phyloP scores from a whole-genome alignment of 129 eudicot species.

The Saposhnikovia divaricata region DNA sequence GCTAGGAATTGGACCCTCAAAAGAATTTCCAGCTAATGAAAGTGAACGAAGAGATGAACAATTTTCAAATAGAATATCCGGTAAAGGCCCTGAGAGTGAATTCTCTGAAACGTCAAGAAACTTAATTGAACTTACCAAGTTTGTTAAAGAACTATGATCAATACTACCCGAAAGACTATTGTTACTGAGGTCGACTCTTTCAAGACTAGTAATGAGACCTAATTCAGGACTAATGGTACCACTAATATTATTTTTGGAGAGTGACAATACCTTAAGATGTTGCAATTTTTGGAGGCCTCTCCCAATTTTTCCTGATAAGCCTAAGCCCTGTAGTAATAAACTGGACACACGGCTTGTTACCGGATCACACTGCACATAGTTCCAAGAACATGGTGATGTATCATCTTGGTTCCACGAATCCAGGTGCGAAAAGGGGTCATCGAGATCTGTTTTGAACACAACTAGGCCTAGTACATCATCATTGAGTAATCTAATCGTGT shows the following conservation, averaged over 20 bases:
- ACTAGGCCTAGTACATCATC: constrained; percentile 88
- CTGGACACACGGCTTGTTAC: constrained; percentile 46
- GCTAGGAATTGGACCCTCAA: constrained; percentile 65
- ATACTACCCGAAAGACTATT: constrained; percentile 53
- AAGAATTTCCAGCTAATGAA: constrained; percentile 49
- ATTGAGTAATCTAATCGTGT: constrained; percentile 26
- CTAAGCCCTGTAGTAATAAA: constrained; percentile 39
- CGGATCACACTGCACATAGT: constrained; percentile 58
- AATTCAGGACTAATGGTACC: constrained; percentile 46
- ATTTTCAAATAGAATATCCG: constrained; percentile 37
- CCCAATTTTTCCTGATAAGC: constrained; percentile 72
- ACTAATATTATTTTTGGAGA: constrained; percentile 62
- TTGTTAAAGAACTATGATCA: constrained; percentile 28
- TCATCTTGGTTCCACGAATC: constrained; percentile 87
- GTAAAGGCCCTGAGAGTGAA: constrained; percentile 48
- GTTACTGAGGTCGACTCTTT: constrained; percentile 52
- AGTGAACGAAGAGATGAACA: constrained; percentile 48
- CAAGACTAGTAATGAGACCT: constrained; percentile 32
- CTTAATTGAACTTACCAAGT: constrained; percentile 33
- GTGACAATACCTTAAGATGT: constrained; percentile 46
- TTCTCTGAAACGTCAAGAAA: constrained; percentile 70
- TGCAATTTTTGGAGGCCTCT: constrained; percentile 65
- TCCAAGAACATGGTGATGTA: constrained; percentile 74
- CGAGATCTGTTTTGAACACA: constrained; percentile 68
- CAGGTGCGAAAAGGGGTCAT: constrained; percentile 44